Evolutionary conservation across 352 stramenopile genomes (phyloP), one percentile per base, ranked within the genome.

Genomic region (Phytophthora tentaculata): DNA sequence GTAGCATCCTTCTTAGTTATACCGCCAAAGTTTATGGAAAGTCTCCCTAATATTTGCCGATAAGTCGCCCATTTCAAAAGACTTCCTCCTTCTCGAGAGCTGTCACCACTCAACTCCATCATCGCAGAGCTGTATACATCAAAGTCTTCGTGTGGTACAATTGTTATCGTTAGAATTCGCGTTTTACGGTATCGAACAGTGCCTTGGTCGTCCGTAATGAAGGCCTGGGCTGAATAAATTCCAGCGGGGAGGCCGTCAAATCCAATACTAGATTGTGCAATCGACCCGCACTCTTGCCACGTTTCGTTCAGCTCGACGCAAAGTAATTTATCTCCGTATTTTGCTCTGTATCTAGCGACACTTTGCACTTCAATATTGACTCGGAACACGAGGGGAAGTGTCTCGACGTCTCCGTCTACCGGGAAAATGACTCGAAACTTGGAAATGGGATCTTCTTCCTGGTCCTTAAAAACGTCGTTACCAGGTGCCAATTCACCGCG

Each of bases 271-370:
- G 67, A 35, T 0, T 53, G 32, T 17, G 61, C 10, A 37, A 75
- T 23, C 13, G 61, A 44, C 20, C 22, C 26, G 47, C 67, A 75
- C 12, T 49, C n/a, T 22, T 41, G 55, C 35, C 59, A 64, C 13
- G 20, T 61, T 1, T 20, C 54, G 37, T 62, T 64, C n/a, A 75
- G 23, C 44, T 75, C 56, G 13, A 75, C 47, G 39, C 67, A 75
- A 5, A 75, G 44, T 5, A 54, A 0, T 49, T 59, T 69, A n/a
- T 64, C 47, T 44, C 17, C 14, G 35, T 58, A 59, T 9, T 55
- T n/a, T 20, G 6, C 20, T 29, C 44, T 43, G 26, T 52, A 66
- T n/a, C 12, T 37, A 14, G 24, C 10, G 14, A 53, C 37, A 13
- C 16, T 66, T 20, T 45, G 22, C 37, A 66, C 49, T 17, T 66